These are phyloP conservation scores for Colletotrichum tamarilloi DNA, from an alignment of 2,329 filamentous ascomycete species.

Conservation along the genomic window DNA sequence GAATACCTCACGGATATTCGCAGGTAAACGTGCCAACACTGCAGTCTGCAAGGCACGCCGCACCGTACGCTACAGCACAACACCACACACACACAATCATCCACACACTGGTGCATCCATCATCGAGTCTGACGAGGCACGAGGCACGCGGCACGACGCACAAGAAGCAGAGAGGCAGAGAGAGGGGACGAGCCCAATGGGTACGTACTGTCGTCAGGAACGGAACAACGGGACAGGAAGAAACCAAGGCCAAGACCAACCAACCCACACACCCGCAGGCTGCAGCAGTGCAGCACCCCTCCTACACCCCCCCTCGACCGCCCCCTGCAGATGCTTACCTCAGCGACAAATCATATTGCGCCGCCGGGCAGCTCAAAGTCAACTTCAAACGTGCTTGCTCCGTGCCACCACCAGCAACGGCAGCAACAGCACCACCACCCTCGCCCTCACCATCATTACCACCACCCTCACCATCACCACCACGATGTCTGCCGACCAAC, in stretches of 20 bases:
- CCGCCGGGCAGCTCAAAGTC: constrained; percentile 46
- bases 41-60: constrained; percentile 6
- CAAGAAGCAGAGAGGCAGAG: background rate
- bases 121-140: background rate
- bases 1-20: no score
- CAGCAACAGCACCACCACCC: background rate
- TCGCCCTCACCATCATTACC: constrained; percentile 8
- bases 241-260: constrained; percentile 6
- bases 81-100: constrained; percentile 11
- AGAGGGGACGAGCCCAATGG: background rate
- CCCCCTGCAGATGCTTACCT: constrained; percentile 40
- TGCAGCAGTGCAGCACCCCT: no score
- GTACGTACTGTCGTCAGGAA: constrained; percentile 2
- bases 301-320: background rate
- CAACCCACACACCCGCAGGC: constrained; percentile 36
- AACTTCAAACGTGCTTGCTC: constrained; percentile 52
- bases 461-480: constrained; percentile 4
- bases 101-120: background rate
- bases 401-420: constrained; percentile 42
- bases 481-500: constrained; percentile 25
- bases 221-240: background rate
- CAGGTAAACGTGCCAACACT: background rate
- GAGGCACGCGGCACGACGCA: background rate
- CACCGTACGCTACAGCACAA: background rate
- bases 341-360: constrained; percentile 43